These are phyloP conservation scores for Casuarina equisetifolia DNA, from an alignment of 306 rosid species.

Conservation along the genomic window DNA sequence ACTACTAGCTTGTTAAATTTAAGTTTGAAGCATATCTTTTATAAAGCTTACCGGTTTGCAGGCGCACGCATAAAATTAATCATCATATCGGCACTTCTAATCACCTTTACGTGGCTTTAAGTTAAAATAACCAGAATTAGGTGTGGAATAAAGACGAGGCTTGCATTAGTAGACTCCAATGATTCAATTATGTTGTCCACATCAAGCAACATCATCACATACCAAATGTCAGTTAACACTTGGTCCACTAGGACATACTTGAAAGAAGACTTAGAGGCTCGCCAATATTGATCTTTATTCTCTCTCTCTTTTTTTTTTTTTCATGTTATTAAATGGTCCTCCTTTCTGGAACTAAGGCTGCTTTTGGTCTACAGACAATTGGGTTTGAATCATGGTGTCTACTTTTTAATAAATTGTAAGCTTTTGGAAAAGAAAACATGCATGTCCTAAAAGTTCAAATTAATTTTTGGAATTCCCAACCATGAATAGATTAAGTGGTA, in stretches of 20 bases:
- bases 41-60: background rate
- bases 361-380: background rate
- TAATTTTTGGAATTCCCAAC: no score
- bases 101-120: background rate
- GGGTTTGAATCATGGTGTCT: background rate
- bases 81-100: background rate
- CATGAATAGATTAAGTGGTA: no score
- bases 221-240: background rate
- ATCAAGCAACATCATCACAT: background rate
- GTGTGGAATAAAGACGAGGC: background rate
- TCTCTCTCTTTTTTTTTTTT: background rate
- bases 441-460: background rate
- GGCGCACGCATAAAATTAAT: conserved; percentile 6
- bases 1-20: background rate
- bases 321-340: no score
- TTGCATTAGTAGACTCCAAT: conserved; percentile 5
- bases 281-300: background rate
- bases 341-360: no score
- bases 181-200: conserved; percentile 8
- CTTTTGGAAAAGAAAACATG: background rate
- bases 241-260: background rate
- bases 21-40: background rate
- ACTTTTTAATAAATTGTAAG: background rate
- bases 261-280: background rate
- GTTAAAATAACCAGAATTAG: conserved; percentile 6